Percentiles rank a stretch among this genome's conserved stretches.
Evolutionary conservation across 2,329 filamentous ascomycete species (phyloP).

Genomic region (Cercospora zeina): DNA sequence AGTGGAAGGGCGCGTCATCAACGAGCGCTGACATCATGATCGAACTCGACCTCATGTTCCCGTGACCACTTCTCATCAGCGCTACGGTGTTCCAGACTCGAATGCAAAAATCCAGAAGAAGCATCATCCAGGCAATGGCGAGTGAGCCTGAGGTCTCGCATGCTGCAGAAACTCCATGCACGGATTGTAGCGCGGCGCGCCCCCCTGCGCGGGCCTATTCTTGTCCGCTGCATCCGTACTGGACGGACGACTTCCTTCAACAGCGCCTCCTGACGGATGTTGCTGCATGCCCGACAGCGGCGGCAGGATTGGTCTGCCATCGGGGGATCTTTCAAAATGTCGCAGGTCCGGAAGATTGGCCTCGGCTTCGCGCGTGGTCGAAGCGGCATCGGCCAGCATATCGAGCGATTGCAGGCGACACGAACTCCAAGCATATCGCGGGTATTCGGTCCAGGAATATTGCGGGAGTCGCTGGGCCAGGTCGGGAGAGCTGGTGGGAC

Average conservation of each 20-base stretch:
- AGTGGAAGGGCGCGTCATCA: too few species aligned
- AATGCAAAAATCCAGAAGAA: neutral
- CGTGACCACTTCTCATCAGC: neutral
- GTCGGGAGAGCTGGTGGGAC: neutral
- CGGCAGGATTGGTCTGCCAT: slow-evolving; percentile 3
- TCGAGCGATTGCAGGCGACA: slow-evolving; percentile 13
- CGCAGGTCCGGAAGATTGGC: neutral
- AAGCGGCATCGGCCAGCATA: slow-evolving; percentile 14
- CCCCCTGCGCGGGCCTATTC: neutral
- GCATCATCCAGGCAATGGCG: neutral
- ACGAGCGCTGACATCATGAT: neutral
- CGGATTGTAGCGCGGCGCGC: slow-evolving; percentile 7
- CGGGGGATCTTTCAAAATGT: slow-evolving; percentile 8
- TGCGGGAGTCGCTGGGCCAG: slow-evolving; percentile 16
- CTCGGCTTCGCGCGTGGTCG: slow-evolving; percentile 1
- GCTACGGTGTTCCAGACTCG: neutral
- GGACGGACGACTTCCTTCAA: neutral
- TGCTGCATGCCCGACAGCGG: slow-evolving; percentile 7
- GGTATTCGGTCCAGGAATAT: slow-evolving; percentile 27
- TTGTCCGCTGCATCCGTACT: neutral
- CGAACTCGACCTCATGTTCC: neutral
- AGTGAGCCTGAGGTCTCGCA: neutral
- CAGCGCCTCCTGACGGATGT: neutral
- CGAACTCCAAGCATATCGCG: slow-evolving; percentile 21
- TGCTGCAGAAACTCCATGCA: slow-evolving; percentile 7